phyloP scores from a whole-genome alignment of 169 alveolate genomes.

The Plasmodium fragile region DNA sequence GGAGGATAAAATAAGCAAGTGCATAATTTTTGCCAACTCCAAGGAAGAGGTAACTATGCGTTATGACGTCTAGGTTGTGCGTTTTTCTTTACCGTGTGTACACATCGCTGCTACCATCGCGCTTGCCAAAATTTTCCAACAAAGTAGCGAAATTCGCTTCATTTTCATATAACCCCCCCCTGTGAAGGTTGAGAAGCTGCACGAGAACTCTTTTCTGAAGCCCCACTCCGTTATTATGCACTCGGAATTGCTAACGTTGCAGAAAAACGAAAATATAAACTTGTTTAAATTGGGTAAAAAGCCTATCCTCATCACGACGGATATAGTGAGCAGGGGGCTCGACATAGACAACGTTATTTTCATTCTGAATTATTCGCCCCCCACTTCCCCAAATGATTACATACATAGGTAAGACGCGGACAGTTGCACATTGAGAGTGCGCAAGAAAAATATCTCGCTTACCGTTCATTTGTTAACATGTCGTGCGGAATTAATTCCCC shows the following conservation, averaged over 20 bases:
- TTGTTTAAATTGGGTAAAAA: constrained; percentile 56
- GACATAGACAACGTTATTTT: constrained; percentile 67
- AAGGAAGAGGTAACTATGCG: constrained; percentile 51
- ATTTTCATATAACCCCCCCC: neutral
- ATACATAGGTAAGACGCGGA: constrained; percentile 39
- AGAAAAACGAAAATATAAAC: constrained; percentile 68
- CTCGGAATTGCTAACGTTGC: constrained; percentile 49
- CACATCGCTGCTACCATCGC: neutral
- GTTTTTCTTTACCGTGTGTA: neutral
- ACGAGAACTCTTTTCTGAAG: constrained; percentile 49
- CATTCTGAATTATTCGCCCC: constrained; percentile 65
- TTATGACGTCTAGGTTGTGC: neutral
- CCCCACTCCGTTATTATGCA: constrained; percentile 68
- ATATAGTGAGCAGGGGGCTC: constrained; percentile 68
- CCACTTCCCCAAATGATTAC: constrained; percentile 71
- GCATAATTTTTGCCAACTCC: constrained; percentile 61
- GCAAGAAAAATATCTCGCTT: neutral
- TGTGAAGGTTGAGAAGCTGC: constrained; percentile 56
- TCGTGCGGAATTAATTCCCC: neutral
- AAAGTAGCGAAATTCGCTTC: neutral
- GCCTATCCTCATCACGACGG: constrained; percentile 61
- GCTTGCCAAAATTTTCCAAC: neutral
- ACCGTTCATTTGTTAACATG: neutral
- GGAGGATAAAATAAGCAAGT: constrained; percentile 44
- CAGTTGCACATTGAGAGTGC: neutral